These are phyloP conservation scores for Pholiota molesta DNA, from an alignment of 768 basidiomycete species.

Conservation along the genomic window DNA sequence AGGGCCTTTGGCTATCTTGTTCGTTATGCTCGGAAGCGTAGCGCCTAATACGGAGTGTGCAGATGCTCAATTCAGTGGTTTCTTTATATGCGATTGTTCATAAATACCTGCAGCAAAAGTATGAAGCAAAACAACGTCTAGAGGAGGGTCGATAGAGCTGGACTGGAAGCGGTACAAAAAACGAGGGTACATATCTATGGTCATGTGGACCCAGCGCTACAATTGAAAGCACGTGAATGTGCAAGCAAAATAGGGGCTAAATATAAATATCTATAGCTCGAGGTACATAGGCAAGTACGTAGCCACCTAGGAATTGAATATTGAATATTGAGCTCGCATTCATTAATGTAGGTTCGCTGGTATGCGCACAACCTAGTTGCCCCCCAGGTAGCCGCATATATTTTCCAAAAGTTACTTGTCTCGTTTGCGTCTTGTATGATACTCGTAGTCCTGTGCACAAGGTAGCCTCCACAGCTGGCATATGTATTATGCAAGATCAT, in stretches of 20 bases:
- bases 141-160: too few relatives aligned
- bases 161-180: neutral
- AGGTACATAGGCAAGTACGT: neutral
- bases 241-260: neutral
- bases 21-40: too few relatives aligned
- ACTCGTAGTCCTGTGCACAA: neutral
- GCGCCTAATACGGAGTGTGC: neutral
- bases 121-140: neutral
- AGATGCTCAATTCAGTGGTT: neutral
- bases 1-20: neutral
- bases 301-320: too few relatives aligned
- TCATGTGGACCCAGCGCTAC: slow-evolving; percentile 15
- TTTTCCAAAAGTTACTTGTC: too few relatives aligned
- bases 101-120: neutral
- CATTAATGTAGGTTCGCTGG: neutral
- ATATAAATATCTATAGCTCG: neutral
- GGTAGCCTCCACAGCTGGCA: neutral
- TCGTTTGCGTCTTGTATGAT: too few relatives aligned
- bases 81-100: neutral
- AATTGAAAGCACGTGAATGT: slow-evolving; percentile 9
- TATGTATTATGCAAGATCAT: neutral
- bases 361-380: neutral
- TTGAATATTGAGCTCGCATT: too few relatives aligned
- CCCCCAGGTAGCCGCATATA: too few relatives aligned
- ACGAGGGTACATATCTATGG: neutral